Base-by-base conservation (phyloP, 1,284 basidiomycete genomes). In the Tilletia setariae region DNA sequence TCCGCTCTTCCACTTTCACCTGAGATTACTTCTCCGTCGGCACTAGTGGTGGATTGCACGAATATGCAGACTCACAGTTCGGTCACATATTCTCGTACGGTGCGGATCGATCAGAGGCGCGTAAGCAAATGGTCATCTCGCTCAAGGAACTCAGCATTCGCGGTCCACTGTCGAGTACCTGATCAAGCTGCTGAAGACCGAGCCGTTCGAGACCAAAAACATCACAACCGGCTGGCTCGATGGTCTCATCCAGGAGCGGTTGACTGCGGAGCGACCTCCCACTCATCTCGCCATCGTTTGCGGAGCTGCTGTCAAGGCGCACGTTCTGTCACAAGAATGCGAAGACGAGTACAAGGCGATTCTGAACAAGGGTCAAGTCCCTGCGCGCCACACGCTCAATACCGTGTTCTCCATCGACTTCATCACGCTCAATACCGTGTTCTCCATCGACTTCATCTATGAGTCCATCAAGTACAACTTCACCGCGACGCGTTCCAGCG, bases 71-170 rank as follows among this genome's bases (percentile, higher is more conserved):
- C 67, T 83, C 82, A 67, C 83, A 83, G 73, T 98, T 99, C 82
- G 96, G 96, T 67, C 96, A 99, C 83, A 96, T 98, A 82, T 99
- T 99, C 79, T 95, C 96, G 35, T 98, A 98, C 81, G 96, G 96
- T 68, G 91, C 95, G 84, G 94, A 98, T 83, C 91, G 96, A 76
- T 87, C 89, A 72, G 95, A 98, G 84, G 92, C 91, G 78, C 86
- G 96, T 79, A 98, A 99, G 87, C 97, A 98, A 83, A 99, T 99
- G 95, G 94, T 98, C 74, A 91, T 99, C 78, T 95, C 96, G 19
- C 86, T 99, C 78, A 98, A 98, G 86, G 96, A 98, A 84, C 86
- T 98, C 71, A 94, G 92, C 82, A 98, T 99, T 82, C 93, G 96
- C 78, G 96, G 96, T 72, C 94, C 25, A 99, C 96, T 0, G 95